These are phyloP conservation scores for Delonix regia DNA, from an alignment of 306 rosid genomes.

Conservation along the genomic window DNA sequence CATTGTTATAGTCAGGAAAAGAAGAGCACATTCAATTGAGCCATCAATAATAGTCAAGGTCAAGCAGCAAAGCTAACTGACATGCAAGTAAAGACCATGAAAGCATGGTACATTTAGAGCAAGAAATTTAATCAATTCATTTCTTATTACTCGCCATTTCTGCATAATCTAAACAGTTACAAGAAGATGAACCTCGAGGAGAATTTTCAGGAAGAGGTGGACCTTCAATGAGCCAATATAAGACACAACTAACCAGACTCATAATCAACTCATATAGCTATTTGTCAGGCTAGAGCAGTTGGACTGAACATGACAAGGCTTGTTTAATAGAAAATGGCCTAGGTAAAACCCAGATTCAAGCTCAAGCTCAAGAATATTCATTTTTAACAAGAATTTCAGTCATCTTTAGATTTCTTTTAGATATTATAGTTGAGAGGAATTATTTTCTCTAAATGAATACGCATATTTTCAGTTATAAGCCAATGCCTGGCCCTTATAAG, in stretches of 20 bases:
- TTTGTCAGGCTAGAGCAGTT: background rate
- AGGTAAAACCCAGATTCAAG: background rate
- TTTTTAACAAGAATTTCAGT: background rate
- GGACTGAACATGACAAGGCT: background rate
- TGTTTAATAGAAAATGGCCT: background rate
- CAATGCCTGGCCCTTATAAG: background rate
- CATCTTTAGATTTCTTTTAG: background rate
- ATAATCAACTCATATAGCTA: background rate
- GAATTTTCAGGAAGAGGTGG: background rate
- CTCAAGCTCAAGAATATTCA: background rate
- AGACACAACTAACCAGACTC: background rate
- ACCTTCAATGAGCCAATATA: background rate
- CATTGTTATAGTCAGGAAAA: background rate
- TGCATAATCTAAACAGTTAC: background rate
- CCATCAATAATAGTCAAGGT: background rate
- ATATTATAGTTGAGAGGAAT: background rate
- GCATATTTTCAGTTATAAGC: background rate
- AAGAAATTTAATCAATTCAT: background rate
- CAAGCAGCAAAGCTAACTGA: conserved; percentile 11
- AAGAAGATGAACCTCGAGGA: background rate
- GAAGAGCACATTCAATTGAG: background rate
- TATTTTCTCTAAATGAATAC: background rate
- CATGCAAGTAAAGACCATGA: background rate
- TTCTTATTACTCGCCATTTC: background rate
- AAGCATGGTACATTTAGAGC: background rate